Conservation (phyloP, 495 filamentous ascomycete species). For the Tuber calosporum region DNA sequence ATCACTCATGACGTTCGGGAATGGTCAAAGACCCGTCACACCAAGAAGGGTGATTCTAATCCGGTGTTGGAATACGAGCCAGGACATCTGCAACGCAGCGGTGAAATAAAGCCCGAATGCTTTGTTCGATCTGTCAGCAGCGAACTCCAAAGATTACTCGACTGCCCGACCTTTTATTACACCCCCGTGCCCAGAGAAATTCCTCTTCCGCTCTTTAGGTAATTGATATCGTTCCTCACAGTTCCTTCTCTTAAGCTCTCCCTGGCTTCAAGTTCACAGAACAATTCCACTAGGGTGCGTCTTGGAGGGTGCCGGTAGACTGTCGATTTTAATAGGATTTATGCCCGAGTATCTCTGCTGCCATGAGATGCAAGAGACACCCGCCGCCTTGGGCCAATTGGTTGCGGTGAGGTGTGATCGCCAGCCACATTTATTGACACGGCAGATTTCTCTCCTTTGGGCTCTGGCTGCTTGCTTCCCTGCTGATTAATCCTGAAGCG, state of each 20-base stretch:
- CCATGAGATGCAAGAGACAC: not conserved
- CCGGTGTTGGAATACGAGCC: not conserved
- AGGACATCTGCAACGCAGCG: not conserved
- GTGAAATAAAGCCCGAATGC: not conserved
- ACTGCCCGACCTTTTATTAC: not conserved
- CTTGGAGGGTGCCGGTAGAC: not conserved
- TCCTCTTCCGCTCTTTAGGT: not conserved
- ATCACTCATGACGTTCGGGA: not conserved
- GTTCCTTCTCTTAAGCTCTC: not conserved
- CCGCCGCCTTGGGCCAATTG: not conserved
- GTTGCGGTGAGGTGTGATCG: not conserved
- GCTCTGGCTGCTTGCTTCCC: not conserved
- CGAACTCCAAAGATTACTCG: constrained; percentile 3
- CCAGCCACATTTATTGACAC: not conserved
- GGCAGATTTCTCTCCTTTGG: not conserved
- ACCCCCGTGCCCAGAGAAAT: not conserved
- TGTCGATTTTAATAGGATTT: not conserved
- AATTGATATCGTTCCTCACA: not conserved
- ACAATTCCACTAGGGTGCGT: not conserved
- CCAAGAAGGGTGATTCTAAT: not conserved
- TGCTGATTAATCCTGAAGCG: not conserved
- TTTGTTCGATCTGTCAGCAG: not conserved
- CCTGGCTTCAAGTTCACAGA: not conserved
- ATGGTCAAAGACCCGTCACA: not conserved
- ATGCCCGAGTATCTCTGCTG: not conserved